Base-by-base conservation (phyloP, 2,329 filamentous ascomycete species). In the Cladosporium austrohemisphaericum region DNA sequence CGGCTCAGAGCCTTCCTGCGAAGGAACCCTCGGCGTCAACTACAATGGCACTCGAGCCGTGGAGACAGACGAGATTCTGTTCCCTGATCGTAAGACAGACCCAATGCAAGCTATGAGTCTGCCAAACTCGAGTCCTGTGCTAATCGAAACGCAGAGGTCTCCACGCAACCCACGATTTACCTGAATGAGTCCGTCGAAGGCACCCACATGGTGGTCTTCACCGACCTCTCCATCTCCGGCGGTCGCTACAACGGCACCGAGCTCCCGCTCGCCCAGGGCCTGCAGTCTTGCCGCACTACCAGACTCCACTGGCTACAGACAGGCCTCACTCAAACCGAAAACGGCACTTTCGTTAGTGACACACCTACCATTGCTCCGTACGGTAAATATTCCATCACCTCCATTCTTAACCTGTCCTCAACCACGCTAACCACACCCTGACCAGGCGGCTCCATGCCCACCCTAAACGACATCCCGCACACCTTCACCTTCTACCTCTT, bases 401-500 rank as follows among this genome's bases (percentile, higher is more conserved):
- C n/a, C n/a, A n/a, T n/a, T 36, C 35, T 33, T 5, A 6, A 6
- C 11, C 5, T 20, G 13, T 25, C 13, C 22, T 25, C 23, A 22
- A 13, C 5, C 11, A 22, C 11, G 33, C 20, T 35, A 14, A 32
- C 26, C 11, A 22, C 36, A 14, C 19, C 13, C 4, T 11, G 7
- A 7, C 4, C 41, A 46, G 43, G 43, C 31, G 43, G 32, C 32
- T 46, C 43, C 4, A 47, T 49, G 38, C 62, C 62, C 2, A 57
- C 56, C 3, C 29, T 54, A 11, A 57, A 60, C 36, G 61, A 64
- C 44, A 58, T 60, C 14, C 31, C 60, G 4, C 61, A 65, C 49
- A 56, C 53, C 11, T 65, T 63, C 55, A 53, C 55, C 29, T 60
- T 63, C 54, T 64, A 62, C 51, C 58, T 65, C 22, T 64, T 64